Conservation (phyloP, 192 early-diverging fungal species). For the Coemansia sp. region DNA sequence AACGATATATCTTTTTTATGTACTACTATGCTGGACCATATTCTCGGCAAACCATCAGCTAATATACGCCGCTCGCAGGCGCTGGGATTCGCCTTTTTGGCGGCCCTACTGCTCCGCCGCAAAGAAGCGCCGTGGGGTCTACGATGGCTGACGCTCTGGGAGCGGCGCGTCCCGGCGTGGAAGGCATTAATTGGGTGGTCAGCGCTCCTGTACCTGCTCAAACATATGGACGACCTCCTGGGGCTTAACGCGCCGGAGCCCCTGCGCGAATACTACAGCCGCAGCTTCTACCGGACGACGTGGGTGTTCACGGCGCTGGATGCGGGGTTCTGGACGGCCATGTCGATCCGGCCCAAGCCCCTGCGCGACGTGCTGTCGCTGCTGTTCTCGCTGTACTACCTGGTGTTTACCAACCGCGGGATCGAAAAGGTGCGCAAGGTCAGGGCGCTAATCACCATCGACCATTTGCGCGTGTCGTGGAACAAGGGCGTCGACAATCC, state of each 20-base stretch:
- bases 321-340: conserved; percentile 91
- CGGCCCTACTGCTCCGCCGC: conserved; percentile 21
- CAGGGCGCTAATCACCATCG: conserved; percentile 73
- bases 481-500: conserved; percentile 68
- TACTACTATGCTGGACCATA: conserved; percentile 82
- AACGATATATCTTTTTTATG: conserved; percentile 19
- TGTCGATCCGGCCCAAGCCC: conserved; percentile 71
- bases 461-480: conserved; percentile 89
- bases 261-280: conserved; percentile 80
- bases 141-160: conserved; percentile 21
- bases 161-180: conserved; percentile 59
- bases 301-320: conserved; percentile 91
- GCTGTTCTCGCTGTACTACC: conserved; percentile 78
- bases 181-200: conserved; percentile 70
- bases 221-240: conserved; percentile 68
- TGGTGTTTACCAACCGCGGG: conserved; percentile 81
- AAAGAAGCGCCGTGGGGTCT: conserved; percentile 33
- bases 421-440: conserved; percentile 85
- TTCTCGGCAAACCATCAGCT: conserved; percentile 86
- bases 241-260: conserved; percentile 82
- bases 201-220: conserved; percentile 62
- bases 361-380: conserved; percentile 76
- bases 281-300: conserved; percentile 86
- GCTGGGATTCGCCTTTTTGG: conserved; percentile 8
- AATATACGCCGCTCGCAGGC: conserved; percentile 82